Conservation (phyloP, 768 basidiomycete genomes). For the Termitomyces sp. region DNA sequence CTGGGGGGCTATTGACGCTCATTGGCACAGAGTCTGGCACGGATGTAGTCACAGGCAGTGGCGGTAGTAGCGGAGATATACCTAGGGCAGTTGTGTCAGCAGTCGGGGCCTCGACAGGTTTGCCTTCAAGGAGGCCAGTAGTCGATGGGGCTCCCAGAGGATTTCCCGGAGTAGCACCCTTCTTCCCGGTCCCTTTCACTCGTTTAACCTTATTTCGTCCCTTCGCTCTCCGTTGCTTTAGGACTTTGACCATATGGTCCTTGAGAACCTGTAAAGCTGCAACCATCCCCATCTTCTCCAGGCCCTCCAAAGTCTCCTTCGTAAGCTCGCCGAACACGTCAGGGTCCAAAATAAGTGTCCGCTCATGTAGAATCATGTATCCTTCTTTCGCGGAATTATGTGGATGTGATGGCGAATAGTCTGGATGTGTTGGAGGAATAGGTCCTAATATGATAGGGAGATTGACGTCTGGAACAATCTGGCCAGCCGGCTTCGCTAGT, state of each 20-base stretch:
- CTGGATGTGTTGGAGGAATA: constrained; percentile 59
- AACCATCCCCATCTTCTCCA: constrained; percentile 78
- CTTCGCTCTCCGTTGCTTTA: constrained; percentile 67
- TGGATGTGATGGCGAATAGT: constrained; percentile 38
- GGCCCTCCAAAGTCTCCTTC: constrained; percentile 62
- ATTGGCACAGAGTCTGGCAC: constrained; percentile 29
- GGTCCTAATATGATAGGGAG: constrained; percentile 77
- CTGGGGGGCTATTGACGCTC: constrained; percentile 13
- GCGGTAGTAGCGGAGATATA: constrained; percentile 1
- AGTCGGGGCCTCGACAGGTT: background rate
- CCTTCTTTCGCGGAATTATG: constrained; percentile 48
- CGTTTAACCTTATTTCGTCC: constrained; percentile 27
- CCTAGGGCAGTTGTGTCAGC: background rate
- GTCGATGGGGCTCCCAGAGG: constrained; percentile 35
- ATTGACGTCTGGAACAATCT: constrained; percentile 47
- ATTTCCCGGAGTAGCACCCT: constrained; percentile 11
- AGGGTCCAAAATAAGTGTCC: constrained; percentile 80
- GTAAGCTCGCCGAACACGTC: constrained; percentile 77
- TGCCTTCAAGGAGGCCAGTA: constrained; percentile 32
- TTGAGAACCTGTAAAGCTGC: constrained; percentile 80
- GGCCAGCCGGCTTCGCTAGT: constrained; percentile 12
- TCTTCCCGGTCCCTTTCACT: constrained; percentile 23
- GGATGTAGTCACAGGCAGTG: constrained; percentile 5
- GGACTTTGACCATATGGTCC: constrained; percentile 75
- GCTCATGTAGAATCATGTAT: constrained; percentile 79